Conservation (phyloP, 2,329 filamentous ascomycete genomes). For the Colletotrichum abscissum region DNA sequence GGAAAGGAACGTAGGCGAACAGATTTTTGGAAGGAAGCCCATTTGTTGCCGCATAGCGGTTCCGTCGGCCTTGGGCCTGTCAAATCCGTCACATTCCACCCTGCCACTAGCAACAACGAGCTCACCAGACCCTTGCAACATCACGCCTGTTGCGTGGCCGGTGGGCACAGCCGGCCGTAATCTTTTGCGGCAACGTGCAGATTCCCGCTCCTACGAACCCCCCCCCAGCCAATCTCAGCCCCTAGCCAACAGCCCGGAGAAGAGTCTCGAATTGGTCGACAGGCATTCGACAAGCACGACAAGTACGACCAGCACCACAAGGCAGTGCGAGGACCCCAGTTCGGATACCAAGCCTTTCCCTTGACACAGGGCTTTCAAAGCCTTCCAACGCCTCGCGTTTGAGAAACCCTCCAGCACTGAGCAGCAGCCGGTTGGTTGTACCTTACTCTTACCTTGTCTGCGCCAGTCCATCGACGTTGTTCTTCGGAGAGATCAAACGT, state of each 20-base stretch:
- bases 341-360: slow-evolving; percentile 11
- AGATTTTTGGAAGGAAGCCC: slow-evolving; percentile 9
- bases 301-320: slow-evolving; percentile 7
- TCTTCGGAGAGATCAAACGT: slow-evolving; percentile 46
- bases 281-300: slow-evolving; percentile 14
- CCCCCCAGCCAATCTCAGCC: slow-evolving; percentile 28
- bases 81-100: slow-evolving; percentile 32
- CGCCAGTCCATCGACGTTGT: slow-evolving; percentile 45
- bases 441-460: slow-evolving; percentile 14
- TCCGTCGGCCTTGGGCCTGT: slow-evolving; percentile 27
- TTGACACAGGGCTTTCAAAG: slow-evolving; percentile 8
- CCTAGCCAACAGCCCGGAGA: slow-evolving; percentile 36
- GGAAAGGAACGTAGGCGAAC: background rate
- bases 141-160: slow-evolving; percentile 30
- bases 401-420: slow-evolving; percentile 19
- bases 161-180: slow-evolving; percentile 28
- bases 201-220: slow-evolving; percentile 33
- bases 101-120: slow-evolving; percentile 10
- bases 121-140: slow-evolving; percentile 24
- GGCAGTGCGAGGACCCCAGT: slow-evolving; percentile 13
- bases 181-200: slow-evolving; percentile 39
- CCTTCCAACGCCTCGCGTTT: slow-evolving; percentile 37
- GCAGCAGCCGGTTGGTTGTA: slow-evolving; percentile 4
- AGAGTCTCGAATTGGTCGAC: slow-evolving; percentile 36
- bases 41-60: slow-evolving; percentile 19